A percentile compares a stretch with the other conserved stretches of the same genome.
Evolutionary conservation across 2,329 filamentous ascomycete genomes (phyloP).

Genomic region (Beauveria sp.): DNA sequence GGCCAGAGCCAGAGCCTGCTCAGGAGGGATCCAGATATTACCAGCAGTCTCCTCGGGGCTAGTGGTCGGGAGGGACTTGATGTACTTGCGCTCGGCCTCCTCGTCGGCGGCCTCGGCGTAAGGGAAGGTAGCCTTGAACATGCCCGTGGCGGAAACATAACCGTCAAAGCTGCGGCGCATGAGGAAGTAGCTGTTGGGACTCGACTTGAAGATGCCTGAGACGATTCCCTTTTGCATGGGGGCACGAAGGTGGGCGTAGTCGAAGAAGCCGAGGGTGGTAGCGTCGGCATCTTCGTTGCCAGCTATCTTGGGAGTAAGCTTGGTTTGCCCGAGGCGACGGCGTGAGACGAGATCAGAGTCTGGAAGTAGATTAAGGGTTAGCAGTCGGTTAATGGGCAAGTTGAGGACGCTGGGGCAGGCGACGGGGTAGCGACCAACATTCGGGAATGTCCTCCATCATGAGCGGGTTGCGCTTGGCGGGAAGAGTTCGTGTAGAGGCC

Average conservation of each 20-base stretch:
- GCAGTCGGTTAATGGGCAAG: slow-evolving; percentile 7
- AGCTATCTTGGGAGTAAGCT: slow-evolving; percentile 74
- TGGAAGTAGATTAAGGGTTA: slow-evolving; percentile 25
- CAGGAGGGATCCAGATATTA: slow-evolving; percentile 90
- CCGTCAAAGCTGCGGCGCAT: slow-evolving; percentile 87
- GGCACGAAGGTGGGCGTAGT: slow-evolving; percentile 91
- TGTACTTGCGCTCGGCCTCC: slow-evolving; percentile 68
- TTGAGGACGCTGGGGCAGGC: slow-evolving; percentile 16
- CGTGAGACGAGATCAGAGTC: slow-evolving; percentile 70
- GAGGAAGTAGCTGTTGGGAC: slow-evolving; percentile 89
- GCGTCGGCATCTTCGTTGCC: slow-evolving; percentile 67
- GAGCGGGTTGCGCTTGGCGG: slow-evolving; percentile 53
- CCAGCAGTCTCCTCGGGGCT: slow-evolving; percentile 90
- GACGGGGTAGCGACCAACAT: slow-evolving; percentile 12
- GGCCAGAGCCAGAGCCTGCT: slow-evolving; percentile 71
- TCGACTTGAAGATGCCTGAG: slow-evolving; percentile 86
- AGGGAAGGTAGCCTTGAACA: slow-evolving; percentile 87
- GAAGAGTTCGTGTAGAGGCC: slow-evolving; percentile 35
- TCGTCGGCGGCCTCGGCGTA: slow-evolving; percentile 68
- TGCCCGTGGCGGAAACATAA: slow-evolving; percentile 77
- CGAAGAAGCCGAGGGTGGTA: slow-evolving; percentile 73
- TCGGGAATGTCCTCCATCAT: slow-evolving; percentile 52
- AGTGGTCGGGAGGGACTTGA: slow-evolving; percentile 75
- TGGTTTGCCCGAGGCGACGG: slow-evolving; percentile 86
- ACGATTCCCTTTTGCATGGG: slow-evolving; percentile 85